Evolutionary conservation across 257 asterid genomes (phyloP).

Genomic region (Fraxinus quadrangulata): DNA sequence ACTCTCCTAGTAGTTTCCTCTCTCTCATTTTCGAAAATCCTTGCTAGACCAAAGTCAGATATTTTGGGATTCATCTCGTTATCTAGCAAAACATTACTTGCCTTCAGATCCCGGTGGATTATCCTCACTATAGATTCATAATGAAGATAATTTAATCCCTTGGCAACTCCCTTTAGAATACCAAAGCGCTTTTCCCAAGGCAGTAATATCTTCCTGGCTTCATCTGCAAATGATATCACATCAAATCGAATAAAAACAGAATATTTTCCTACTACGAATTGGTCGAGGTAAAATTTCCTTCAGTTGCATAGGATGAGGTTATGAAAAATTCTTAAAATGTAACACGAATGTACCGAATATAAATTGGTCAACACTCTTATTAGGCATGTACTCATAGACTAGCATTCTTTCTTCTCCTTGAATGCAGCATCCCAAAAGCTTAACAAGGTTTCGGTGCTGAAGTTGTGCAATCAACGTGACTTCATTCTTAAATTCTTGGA

Average conservation of each 20-base stretch:
- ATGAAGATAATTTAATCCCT: conserved; percentile 50
- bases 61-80: conserved; percentile 49
- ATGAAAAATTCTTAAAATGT: not conserved
- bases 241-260: not conserved
- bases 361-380: conserved; percentile 41
- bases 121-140: conserved; percentile 44
- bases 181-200: conserved; percentile 33
- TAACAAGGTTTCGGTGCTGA: conserved; percentile 46
- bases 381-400: conserved; percentile 45
- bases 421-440: conserved; percentile 48
- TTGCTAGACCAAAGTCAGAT: conserved; percentile 49
- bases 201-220: conserved; percentile 22
- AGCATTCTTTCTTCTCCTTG: conserved; percentile 40
- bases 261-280: not conserved
- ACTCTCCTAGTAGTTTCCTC: conserved; percentile 39
- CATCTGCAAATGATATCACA: conserved; percentile 16
- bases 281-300: not conserved
- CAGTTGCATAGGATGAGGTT: not conserved
- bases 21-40: conserved; percentile 28
- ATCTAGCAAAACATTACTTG: conserved; percentile 48
- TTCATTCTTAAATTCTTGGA: conserved; percentile 43
- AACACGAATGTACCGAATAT: conserved; percentile 30
- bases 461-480: conserved; percentile 33
- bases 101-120: conserved; percentile 49
- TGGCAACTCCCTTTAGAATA: conserved; percentile 49